phyloP scores from a whole-genome alignment of 2,329 filamentous ascomycete genomes.

The Seiridium cupressi region DNA sequence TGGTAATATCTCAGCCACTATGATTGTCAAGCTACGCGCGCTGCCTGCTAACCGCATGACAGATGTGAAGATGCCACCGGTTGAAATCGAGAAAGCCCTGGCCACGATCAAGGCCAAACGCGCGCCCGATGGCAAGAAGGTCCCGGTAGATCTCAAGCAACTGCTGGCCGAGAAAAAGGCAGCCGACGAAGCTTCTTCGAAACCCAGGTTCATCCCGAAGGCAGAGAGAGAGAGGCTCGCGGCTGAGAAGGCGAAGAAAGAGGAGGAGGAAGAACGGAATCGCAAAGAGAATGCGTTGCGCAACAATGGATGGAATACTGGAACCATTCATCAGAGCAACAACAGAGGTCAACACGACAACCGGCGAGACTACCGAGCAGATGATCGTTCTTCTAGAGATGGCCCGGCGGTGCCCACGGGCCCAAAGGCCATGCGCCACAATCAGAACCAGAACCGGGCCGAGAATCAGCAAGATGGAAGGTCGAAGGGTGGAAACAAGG shows the following conservation, averaged over 20 bases:
- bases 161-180: constrained; percentile 82
- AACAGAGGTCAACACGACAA: constrained; percentile 16
- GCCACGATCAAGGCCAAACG: not conserved
- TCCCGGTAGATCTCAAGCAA: constrained; percentile 79
- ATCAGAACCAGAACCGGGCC: constrained; percentile 45
- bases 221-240: constrained; percentile 71
- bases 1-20: too few relatives aligned
- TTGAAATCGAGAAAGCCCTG: not conserved
- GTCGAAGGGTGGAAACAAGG: constrained; percentile 29
- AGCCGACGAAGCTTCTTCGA: constrained; percentile 78
- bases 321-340: constrained; percentile 8
- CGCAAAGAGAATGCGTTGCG: constrained; percentile 16
- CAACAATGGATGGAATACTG: constrained; percentile 34
- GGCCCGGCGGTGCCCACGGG: constrained; percentile 59
- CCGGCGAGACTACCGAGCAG: constrained; percentile 24
- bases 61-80: too few relatives aligned
- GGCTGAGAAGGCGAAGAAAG: constrained; percentile 68
- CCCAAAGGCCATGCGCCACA: constrained; percentile 64
- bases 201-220: constrained; percentile 79
- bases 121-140: constrained; percentile 18
- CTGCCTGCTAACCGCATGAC: too few relatives aligned
- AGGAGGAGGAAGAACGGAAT: constrained; percentile 44
- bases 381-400: constrained; percentile 18
- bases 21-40: too few relatives aligned
- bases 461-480: constrained; percentile 26